These are phyloP conservation scores for Colletotrichum orbiculare DNA, from an alignment of 2,329 filamentous ascomycete species.

Conservation along the genomic window DNA sequence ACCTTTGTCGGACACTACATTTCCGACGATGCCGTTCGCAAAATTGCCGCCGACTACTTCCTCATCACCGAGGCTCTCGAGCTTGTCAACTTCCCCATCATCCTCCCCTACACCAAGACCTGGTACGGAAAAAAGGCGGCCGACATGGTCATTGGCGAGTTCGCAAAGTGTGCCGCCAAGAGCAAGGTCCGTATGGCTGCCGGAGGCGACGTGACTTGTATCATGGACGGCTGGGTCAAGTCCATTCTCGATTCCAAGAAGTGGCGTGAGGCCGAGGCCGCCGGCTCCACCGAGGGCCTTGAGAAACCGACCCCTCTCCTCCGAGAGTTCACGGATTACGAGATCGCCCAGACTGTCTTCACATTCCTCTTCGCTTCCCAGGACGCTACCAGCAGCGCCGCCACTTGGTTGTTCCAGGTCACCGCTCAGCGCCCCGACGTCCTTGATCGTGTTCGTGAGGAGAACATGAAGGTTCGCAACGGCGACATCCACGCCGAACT, in stretches of 20 bases:
- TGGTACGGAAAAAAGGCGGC: constrained; percentile 98
- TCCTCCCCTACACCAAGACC: constrained; percentile 92
- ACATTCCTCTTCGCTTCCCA: constrained; percentile 98
- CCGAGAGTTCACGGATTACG: constrained; percentile 88
- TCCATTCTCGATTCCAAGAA: constrained; percentile 86
- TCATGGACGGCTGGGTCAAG: constrained; percentile 95
- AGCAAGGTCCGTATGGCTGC: constrained; percentile 91
- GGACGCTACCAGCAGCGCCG: constrained; percentile 93
- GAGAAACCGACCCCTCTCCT: constrained; percentile 87
- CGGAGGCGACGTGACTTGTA: constrained; percentile 87
- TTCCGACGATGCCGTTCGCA: constrained; percentile 88
- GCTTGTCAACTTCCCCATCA: constrained; percentile 98
- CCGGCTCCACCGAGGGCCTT: constrained; percentile 74
- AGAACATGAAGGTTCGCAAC: constrained; percentile 82
- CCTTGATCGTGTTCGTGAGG: constrained; percentile 88
- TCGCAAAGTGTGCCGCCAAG: constrained; percentile 91
- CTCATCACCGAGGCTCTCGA: constrained; percentile 95
- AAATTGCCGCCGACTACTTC: constrained; percentile 96
- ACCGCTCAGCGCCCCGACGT: constrained; percentile 94
- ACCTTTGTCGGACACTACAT: constrained; percentile 99
- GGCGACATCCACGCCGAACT: constrained; percentile 78
- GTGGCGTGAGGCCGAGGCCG: constrained; percentile 82
- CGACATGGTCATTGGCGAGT: constrained; percentile 90
- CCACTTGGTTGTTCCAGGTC: constrained; percentile 95
- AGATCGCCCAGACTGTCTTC: constrained; percentile 93